Evolutionary conservation across 768 basidiomycete genomes (phyloP).

Genomic region (Sutorius australiensis): DNA sequence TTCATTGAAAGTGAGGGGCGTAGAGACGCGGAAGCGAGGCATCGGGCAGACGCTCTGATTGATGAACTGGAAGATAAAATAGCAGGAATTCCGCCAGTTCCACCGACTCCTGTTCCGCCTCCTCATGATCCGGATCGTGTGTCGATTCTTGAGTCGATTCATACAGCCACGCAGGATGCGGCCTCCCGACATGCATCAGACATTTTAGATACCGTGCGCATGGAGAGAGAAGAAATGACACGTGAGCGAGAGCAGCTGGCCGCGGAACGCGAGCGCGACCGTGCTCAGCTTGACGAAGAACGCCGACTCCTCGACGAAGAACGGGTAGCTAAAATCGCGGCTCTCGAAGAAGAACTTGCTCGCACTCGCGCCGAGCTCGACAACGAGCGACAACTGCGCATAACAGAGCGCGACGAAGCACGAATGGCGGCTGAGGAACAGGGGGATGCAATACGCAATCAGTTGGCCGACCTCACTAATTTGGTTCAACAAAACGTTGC

Average conservation of each 20-base stretch:
- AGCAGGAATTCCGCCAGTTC: slow-evolving; percentile 19
- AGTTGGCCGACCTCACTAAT: slow-evolving; percentile 69
- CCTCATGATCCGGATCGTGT: slow-evolving; percentile 25
- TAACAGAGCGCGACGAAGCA: slow-evolving; percentile 58
- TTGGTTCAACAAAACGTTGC: slow-evolving; percentile 66
- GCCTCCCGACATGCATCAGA: slow-evolving; percentile 54
- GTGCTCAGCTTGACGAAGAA: slow-evolving; percentile 48
- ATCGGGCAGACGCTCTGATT: slow-evolving; percentile 29
- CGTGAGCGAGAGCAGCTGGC: slow-evolving; percentile 51
- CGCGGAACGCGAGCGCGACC: slow-evolving; percentile 51
- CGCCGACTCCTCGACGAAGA: slow-evolving; percentile 44
- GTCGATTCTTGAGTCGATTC: slow-evolving; percentile 37
- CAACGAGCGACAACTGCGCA: slow-evolving; percentile 54
- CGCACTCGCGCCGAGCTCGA: slow-evolving; percentile 57
- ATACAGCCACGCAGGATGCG: slow-evolving; percentile 47
- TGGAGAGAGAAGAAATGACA: slow-evolving; percentile 57
- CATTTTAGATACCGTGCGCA: slow-evolving; percentile 52
- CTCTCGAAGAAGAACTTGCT: slow-evolving; percentile 61
- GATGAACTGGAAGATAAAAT: slow-evolving; percentile 29
- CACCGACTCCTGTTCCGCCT: slow-evolving; percentile 21
- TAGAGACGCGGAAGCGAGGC: slow-evolving; percentile 52
- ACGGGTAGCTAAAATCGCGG: slow-evolving; percentile 51
- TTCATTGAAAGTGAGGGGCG: slow-evolving; percentile 59
- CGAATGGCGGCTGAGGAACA: slow-evolving; percentile 61
- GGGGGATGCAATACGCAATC: slow-evolving; percentile 54